A percentile compares a stretch with the other conserved stretches of the same genome.
Evolutionary conservation across 495 filamentous ascomycete genomes (phyloP).

Genomic region (Hyaloscypha variabilis): DNA sequence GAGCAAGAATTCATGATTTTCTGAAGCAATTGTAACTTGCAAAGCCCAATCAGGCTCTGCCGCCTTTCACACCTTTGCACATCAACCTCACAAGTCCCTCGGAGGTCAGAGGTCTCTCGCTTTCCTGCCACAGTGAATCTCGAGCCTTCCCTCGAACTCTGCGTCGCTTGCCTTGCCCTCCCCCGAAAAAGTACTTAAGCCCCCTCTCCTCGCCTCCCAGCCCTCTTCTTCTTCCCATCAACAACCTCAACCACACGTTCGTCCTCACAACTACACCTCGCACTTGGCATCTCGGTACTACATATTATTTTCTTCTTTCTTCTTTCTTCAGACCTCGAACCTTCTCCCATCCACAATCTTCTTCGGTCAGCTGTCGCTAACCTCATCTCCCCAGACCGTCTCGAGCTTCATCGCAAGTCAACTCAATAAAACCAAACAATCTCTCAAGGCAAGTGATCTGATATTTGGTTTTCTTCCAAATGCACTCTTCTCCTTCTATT

Average conservation of each 20-base stretch:
- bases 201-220: background rate
- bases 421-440: background rate
- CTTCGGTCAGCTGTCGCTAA: constrained; percentile 3
- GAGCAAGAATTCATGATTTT: constrained; percentile 2
- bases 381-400: background rate
- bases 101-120: background rate
- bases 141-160: background rate
- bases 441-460: constrained; percentile 23
- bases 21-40: background rate
- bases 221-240: constrained; percentile 12
- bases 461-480: constrained; percentile 26
- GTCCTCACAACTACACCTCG: background rate
- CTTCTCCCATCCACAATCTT: background rate
- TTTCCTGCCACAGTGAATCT: background rate
- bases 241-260: constrained; percentile 19
- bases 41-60: background rate
- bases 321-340: constrained; percentile 4
- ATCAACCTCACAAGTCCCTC: background rate
- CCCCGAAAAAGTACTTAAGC: constrained; percentile 21
- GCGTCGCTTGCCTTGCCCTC: background rate
- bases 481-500: constrained; percentile 15
- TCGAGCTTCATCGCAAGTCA: background rate
- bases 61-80: constrained; percentile 1
- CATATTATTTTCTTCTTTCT: background rate
- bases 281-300: background rate